Base-by-base conservation (phyloP, 768 basidiomycete genomes). In the Boletellus sp. region DNA sequence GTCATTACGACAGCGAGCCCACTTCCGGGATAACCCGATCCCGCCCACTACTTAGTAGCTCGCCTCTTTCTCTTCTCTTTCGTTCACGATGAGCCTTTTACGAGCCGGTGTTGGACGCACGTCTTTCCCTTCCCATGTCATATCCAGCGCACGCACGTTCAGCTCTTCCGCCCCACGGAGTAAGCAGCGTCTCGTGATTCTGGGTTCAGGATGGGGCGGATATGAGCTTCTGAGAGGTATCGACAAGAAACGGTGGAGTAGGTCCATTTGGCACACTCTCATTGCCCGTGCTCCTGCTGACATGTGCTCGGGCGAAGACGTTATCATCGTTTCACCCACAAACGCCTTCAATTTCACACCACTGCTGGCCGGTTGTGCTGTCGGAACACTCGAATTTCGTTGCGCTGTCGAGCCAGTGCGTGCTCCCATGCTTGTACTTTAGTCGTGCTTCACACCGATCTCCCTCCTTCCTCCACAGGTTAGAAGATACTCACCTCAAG, bases 381-480 rank as follows among this genome's bases (percentile, higher is more conserved):
- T 91, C 22, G 92, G 92, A 3, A 92, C 91, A 6, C 72, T 94
- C 41, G 90, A 92, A 56, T 90, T 85, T 61, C 73, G 90, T 22
- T 84, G 85, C 58, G 85, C 88, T 0, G 73, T 91, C 31, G 91
- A 94, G 66, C 81, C 90, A 1, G 90, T 90, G 43, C 58, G 85
- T 51, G 42, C 35, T 55, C 24, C 17, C 35, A 34, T 42, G 22
- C 16, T 31, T 32, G 13, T 35, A 15, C 26, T 39, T 22, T 26
- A 48, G 36, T 48, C 47, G 44, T 48, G 47, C 28, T 28, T n/a
- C n/a, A 24, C 38, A 43, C 35, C 42, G 45, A 51, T 36, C 42
- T 11, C 28, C 9, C 19, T 45, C 44, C 17, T 16, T 41, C 17
- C 31, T 47, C 50, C 41, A 28, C 49, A 80, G 80, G 79, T 82